phyloP scores from a whole-genome alignment of 345 rosid species.

The Litchi chinensis region DNA sequence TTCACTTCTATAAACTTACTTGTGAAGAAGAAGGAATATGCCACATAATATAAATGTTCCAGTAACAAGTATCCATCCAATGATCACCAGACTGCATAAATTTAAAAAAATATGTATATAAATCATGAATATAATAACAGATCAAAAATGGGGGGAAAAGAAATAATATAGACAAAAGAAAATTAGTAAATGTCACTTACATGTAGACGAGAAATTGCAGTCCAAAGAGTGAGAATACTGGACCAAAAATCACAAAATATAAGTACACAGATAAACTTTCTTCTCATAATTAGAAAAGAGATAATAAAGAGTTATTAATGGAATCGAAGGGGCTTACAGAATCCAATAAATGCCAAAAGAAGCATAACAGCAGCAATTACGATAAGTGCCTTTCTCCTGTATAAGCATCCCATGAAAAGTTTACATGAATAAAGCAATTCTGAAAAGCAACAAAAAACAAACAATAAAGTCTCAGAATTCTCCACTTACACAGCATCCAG shows the following conservation, averaged over 20 bases:
- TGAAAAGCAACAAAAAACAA: neutral
- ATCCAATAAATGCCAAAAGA: conserved; percentile 72
- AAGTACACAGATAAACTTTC: neutral
- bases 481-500: conserved; percentile 69
- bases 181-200: conserved; percentile 47
- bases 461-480: neutral
- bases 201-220: conserved; percentile 76
- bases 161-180: neutral
- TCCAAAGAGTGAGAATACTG: conserved; percentile 80
- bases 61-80: conserved; percentile 91
- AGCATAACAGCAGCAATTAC: conserved; percentile 76
- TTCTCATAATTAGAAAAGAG: neutral
- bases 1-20: conserved; percentile 49
- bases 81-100: conserved; percentile 67
- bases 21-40: conserved; percentile 83
- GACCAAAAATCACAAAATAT: conserved; percentile 20
- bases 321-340: conserved; percentile 51
- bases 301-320: neutral
- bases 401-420: conserved; percentile 19
- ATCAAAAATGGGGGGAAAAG: neutral
- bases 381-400: conserved; percentile 75
- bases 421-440: neutral
- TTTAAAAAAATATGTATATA: neutral
- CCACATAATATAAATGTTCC: conserved; percentile 91
- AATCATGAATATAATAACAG: neutral